phyloP scores from a whole-genome alignment of 371 early-diverging fungal genomes.

The Apophysomyces variabilis region DNA sequence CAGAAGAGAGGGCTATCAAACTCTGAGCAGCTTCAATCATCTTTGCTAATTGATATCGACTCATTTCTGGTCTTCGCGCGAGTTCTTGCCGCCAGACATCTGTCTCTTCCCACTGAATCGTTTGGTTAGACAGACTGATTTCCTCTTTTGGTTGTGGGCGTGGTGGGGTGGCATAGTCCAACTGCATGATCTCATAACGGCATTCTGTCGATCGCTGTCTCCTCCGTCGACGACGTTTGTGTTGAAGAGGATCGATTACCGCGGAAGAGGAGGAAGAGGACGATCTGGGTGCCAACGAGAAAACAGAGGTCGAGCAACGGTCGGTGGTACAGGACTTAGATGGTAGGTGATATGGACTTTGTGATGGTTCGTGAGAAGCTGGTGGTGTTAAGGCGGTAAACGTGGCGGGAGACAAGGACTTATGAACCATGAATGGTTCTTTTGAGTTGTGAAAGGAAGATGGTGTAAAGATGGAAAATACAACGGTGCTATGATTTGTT shows the following conservation, averaged over 20 bases:
- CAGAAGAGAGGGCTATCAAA: background rate
- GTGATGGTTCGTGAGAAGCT: background rate
- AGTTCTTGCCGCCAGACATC: constrained; percentile 5
- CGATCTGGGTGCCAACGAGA: background rate
- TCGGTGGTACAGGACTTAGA: background rate
- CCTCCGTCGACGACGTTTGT: constrained; percentile 4
- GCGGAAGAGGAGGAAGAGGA: background rate
- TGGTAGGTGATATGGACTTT: background rate
- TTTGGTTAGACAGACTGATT: background rate
- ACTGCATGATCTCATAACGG: constrained; percentile 7
- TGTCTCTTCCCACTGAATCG: constrained; percentile 1
- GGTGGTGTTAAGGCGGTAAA: background rate
- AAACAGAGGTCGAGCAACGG: background rate
- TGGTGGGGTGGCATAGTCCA: background rate
- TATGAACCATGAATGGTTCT: background rate
- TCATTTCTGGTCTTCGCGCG: constrained; percentile 5
- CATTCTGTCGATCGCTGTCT: background rate
- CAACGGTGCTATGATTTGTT: background rate
- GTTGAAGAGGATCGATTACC: background rate
- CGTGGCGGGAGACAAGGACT: constrained; percentile 1
- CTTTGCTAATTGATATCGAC: background rate
- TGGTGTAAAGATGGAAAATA: constrained; percentile 3
- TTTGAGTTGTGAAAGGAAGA: background rate
- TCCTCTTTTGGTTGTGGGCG: background rate
- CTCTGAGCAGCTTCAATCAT: constrained; percentile 7